Evolutionary conservation across 2,329 filamentous ascomycete species (phyloP), one percentile per base, ranked within the genome.

Genomic region (Ophiocordyceps australis): DNA sequence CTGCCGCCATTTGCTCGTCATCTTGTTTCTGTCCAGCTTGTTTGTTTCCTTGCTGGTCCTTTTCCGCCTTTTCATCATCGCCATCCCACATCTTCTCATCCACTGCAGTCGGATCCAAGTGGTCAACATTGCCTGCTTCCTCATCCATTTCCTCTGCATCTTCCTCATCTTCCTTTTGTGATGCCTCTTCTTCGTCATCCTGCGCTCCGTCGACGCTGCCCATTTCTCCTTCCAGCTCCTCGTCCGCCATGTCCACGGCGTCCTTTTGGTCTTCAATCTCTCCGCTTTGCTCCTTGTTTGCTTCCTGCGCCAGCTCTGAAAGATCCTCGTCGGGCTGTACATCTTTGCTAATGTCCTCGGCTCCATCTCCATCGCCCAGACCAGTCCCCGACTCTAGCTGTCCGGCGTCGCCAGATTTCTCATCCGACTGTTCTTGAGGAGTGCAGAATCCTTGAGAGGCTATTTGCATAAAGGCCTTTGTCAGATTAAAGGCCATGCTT

Each of bases 21-120:
- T 69, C 62, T 32, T 73, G 62, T 41, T 78, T 65, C 33, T 76
- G 61, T 0, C 74, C 74, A 40, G 80, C 74, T 13, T 77, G 57
- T 31, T 81, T 64, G 28, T 83, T 72, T 5, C 71, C 74, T 41
- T 81, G 61, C 41, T 81, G 77, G 23, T 94, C 78, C 37, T 89
- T 89, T 24, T 86, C 77, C 2, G 78, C 73, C 24, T 85, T 72
- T 23, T 85, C 65, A 22, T 81, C 74, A 27, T 76, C 73, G 20
- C 83, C 85, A 49, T 98, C 85, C 89, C 89, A 98, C 67, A 95
- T 83, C 59, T 95, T 98, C 55, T 98, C 91, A 45, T 98, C 91
- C 2, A 95, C 78, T 13, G 86, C 80, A 11, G 73, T 78, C 9
- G 82, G 76, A 38, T 93, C 86, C 22, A 93, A 59, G 40, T 92